Base-by-base conservation (phyloP, 352 stramenopile genomes). In the Phytophthora lateralis region DNA sequence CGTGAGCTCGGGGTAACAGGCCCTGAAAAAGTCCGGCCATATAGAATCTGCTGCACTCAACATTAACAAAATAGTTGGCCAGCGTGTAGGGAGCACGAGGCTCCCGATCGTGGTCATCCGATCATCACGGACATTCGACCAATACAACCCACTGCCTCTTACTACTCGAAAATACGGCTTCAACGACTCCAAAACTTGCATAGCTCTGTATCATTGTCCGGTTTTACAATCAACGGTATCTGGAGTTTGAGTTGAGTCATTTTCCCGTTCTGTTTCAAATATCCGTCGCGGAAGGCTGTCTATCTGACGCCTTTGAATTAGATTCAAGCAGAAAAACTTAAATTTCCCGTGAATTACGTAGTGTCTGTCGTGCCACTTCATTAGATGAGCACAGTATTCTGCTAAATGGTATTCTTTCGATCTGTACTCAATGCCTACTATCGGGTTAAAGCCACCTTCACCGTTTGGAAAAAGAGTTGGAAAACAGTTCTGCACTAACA, bases 21-120 rank as follows among this genome's bases (percentile, higher is more conserved):
- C 55, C 15, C 47, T 20, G 12, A 29, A 63, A 55, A 77, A 68
- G n/a, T 71, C 60, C 0, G 56, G 63, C 55, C 58, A 76, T 0
- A 57, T 70, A 38, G 14, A 37, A 29, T 56, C 2, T 1, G 68
- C 62, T 7, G 55, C 68, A 32, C 63, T 76, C 1, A 70, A 5
- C 0, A 60, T 63, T 27, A 69, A 58, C 15, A 49, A 49, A 63
- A 32, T 60, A 61, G 44, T 63, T 3, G 59, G 60, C 21, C 21
- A 66, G 4, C 43, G 21, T 10, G 20, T 63, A 0, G 27, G 17
- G 0, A 73, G 34, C 2, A 57, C 49, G 8, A n/a, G 46, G 9
- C 18, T 53, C 0, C 47, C 39, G 6, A 64, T 46, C 56, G 58
- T 64, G 10, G 21, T 21, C 55, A 63, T 56, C 11, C 56, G 11